Evolutionary conservation across 163 green algal genomes (phyloP), one percentile per base, ranked within the genome.

Genomic region (Volvox carteri): DNA sequence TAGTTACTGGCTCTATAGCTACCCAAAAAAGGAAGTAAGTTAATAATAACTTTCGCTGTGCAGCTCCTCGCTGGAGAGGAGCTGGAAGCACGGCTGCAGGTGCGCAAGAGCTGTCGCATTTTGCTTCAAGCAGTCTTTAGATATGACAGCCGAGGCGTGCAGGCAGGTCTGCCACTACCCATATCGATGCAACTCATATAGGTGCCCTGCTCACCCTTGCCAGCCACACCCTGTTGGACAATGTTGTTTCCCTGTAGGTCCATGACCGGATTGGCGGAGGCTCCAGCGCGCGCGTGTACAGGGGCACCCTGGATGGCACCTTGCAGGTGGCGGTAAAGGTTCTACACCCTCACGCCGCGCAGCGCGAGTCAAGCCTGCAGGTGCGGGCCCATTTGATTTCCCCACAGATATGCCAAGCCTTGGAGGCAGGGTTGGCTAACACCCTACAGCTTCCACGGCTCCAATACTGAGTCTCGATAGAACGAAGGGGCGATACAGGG

Each of bases 321-420:
- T 70, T n/a, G 1, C 37, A 68, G 7, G 84, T 83, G 23, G 84
- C 84, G 14, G n/a, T 89, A 52, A 89, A 89, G 48, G 70, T 89
- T 9, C 39, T 89, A 41, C 84, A 89, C 70, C 84, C 84, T 25
- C 84, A 89, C 35, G 84, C 84, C 0, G 84, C 84, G 28, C 84
- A 89, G 68, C 44, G 46, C 25, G 84, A 89, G 39, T 50, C 68
- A 21, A 89, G 50, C 0, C 19, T 89, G 37, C 68, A 89, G 81
- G 81, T 87, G 67, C 3, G 78, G 39, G 21, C 35, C n/a, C n/a
- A n/a, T n/a, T n/a, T n/a, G n/a, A n/a, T n/a, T n/a, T n/a, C n/a
- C n/a, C n/a, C n/a, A n/a, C n/a, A n/a, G n/a, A n/a, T n/a, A n/a
- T n/a, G n/a, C n/a, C n/a, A n/a, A n/a, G n/a, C n/a, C n/a, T n/a